phyloP scores from a whole-genome alignment of 2,329 filamentous ascomycete species.

The Tolypocladium ophioglossoides region DNA sequence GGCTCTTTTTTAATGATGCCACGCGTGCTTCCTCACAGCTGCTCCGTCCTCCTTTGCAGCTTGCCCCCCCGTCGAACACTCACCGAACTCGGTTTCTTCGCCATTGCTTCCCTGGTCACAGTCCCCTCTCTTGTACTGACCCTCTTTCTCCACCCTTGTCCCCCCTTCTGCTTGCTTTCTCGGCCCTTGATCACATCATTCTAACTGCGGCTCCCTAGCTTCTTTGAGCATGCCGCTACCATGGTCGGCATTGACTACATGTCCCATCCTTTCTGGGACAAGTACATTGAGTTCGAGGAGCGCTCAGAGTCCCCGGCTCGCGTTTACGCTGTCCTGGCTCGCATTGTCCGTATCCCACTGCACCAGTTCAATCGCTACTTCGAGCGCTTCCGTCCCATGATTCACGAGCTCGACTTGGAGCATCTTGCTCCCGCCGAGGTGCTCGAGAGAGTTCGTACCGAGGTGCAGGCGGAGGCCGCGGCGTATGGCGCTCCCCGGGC shows the following conservation, averaged over 20 bases:
- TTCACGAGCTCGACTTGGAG: slow-evolving; percentile 58
- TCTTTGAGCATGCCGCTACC: slow-evolving; percentile 82
- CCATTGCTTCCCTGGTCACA: slow-evolving; percentile 38
- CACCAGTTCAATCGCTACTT: slow-evolving; percentile 95
- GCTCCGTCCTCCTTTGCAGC: slow-evolving; percentile 26
- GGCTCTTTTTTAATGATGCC: slow-evolving; percentile 40
- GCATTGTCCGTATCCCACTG: slow-evolving; percentile 83
- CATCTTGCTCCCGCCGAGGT: slow-evolving; percentile 63
- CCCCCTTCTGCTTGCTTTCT: slow-evolving; percentile 1
- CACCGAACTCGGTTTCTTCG: slow-evolving; percentile 33
- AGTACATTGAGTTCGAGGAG: slow-evolving; percentile 95
- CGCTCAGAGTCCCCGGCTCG: slow-evolving; percentile 74
- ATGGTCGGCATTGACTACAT: slow-evolving; percentile 88
- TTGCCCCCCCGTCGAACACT: slow-evolving; percentile 21
- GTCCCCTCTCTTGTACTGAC: slow-evolving; percentile 45
- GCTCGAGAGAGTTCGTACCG: slow-evolving; percentile 57
- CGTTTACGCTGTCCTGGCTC: slow-evolving; percentile 73
- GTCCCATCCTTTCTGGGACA: slow-evolving; percentile 96
- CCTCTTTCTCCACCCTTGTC: slow-evolving; percentile 27
- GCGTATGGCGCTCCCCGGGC: slow-evolving; percentile 42
- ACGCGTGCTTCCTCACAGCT: slow-evolving; percentile 25
- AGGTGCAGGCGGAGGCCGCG: slow-evolving; percentile 57
- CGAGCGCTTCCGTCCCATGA: slow-evolving; percentile 73
- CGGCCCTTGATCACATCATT: not conserved
- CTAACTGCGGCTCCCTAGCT: slow-evolving; percentile 43